These are phyloP conservation scores for Vigna angularis DNA, from an alignment of 306 rosid genomes.

Conservation along the genomic window DNA sequence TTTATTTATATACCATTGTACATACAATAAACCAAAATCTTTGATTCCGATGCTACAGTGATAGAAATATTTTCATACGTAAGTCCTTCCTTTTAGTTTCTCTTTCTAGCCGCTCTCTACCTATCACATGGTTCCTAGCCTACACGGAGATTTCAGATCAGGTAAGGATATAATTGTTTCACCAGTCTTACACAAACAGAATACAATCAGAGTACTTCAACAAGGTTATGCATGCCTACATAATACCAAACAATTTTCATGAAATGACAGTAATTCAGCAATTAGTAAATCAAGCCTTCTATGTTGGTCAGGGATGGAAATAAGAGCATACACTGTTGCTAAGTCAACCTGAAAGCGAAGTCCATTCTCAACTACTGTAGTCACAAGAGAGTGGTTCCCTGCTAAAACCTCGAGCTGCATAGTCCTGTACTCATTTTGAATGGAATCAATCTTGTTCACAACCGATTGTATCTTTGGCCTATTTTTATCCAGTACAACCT, in stretches of 20 bases:
- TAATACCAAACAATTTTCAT: slow-evolving; percentile 13
- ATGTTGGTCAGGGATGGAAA: slow-evolving; percentile 43
- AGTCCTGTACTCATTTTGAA: slow-evolving; percentile 89
- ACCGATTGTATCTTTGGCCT: slow-evolving; percentile 90
- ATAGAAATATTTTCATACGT: background rate
- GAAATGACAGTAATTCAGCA: slow-evolving; percentile 25
- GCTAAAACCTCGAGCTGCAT: slow-evolving; percentile 98
- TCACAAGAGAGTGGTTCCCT: slow-evolving; percentile 93
- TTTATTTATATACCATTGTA: background rate
- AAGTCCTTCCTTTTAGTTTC: background rate
- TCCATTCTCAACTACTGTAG: slow-evolving; percentile 86
- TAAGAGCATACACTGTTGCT: slow-evolving; percentile 81
- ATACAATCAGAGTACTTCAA: slow-evolving; percentile 19
- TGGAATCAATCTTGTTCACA: slow-evolving; percentile 82
- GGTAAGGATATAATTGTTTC: slow-evolving; percentile 9
- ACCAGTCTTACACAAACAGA: slow-evolving; percentile 9
- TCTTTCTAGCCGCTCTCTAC: background rate
- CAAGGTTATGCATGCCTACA: background rate
- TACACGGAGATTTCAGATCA: slow-evolving; percentile 25
- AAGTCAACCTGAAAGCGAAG: slow-evolving; percentile 89
- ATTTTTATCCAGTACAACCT: slow-evolving; percentile 94
- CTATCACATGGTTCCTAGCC: background rate
- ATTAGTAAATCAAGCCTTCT: slow-evolving; percentile 38
- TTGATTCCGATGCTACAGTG: background rate
- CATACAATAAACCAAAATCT: background rate